Evolutionary conservation across 768 basidiomycete genomes (phyloP), one percentile per base, ranked within the genome.

Genomic region (Leccinum ochraceum): DNA sequence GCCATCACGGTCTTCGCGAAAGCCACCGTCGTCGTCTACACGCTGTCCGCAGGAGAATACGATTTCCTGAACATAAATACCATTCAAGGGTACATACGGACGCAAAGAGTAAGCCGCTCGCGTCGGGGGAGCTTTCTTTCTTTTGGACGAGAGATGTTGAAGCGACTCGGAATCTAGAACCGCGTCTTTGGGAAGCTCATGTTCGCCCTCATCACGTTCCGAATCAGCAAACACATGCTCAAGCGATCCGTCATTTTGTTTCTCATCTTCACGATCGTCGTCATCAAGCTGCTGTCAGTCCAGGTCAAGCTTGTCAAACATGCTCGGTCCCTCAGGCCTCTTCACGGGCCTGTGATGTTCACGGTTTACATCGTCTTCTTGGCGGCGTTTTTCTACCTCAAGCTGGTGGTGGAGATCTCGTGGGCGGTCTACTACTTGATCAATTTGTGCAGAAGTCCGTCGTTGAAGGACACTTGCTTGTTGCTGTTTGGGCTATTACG

Each of bases 291-390:
- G 46, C 60, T 73, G 20, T 60, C 67, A 54, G 58, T 72, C 56
- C 71, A 73, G 6, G 63, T 73, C 60, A 73, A 69, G 39, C 71
- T 72, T 32, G 63, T 73, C 62, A 73, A 67, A 26, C 65, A 69
- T 1, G 66, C 62, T 16, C 71, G 71, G 10, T 61, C 71, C 1
- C 71, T 73, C 5, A 63, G 59, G 37, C 69, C 66, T 13, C 62
- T 71, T n/a, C 64, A 68, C 17, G 63, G 71, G 2, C 71, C 71
- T 0, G 53, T 73, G 42, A 63, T 66, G 34, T 62, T 72, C 54
- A 66, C 66, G 2, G 66, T 64, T 2, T 72, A 66, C 24, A 61
- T 72, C 32, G 5, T 37, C 11, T 37, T 54, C 14, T 24, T 55
- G 0, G 71, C 64, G 48, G 61, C 57, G 49, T 69, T 72, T 58